Evolutionary conservation across 164 flowering plant genomes (phyloP).

Genomic region (Nymphaea thermarum): DNA sequence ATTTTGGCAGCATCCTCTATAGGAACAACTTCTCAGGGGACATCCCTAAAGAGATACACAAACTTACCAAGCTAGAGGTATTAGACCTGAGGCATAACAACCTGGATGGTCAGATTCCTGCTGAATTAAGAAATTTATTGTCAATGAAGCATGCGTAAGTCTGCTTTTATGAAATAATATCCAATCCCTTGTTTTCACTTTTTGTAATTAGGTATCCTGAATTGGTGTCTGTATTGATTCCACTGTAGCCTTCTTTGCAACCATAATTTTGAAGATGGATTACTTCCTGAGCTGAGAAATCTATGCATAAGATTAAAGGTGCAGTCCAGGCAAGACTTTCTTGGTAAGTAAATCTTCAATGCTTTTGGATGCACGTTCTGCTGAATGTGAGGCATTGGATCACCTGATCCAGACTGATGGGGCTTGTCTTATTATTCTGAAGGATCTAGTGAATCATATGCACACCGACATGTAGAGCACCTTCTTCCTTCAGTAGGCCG

Average conservation of each 20-base stretch:
- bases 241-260: background rate
- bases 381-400: too few species aligned
- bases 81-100: conserved; percentile 1
- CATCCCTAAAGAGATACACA: conserved; percentile 1
- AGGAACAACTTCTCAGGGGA: conserved; percentile 2
- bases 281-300: background rate
- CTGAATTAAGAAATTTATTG: background rate
- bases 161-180: background rate
- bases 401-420: too few species aligned
- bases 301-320: too few species aligned
- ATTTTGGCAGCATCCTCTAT: background rate
- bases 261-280: conserved; percentile 1
- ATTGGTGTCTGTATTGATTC: background rate
- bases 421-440: too few species aligned
- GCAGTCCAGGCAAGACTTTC: too few species aligned
- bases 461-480: too few species aligned
- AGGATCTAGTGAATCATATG: too few species aligned
- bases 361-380: too few species aligned
- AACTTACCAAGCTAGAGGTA: conserved; percentile 2
- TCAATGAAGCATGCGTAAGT: conserved; percentile 2
- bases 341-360: too few species aligned
- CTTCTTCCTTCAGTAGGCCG: conserved; percentile 17
- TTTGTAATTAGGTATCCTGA: background rate
- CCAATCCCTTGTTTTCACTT: background rate
- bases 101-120: background rate